Percentiles rank a stretch among this genome's conserved stretches.
Conservation (phyloP, 805 yeast species). For the Ogataea chonburiensis region DNA sequence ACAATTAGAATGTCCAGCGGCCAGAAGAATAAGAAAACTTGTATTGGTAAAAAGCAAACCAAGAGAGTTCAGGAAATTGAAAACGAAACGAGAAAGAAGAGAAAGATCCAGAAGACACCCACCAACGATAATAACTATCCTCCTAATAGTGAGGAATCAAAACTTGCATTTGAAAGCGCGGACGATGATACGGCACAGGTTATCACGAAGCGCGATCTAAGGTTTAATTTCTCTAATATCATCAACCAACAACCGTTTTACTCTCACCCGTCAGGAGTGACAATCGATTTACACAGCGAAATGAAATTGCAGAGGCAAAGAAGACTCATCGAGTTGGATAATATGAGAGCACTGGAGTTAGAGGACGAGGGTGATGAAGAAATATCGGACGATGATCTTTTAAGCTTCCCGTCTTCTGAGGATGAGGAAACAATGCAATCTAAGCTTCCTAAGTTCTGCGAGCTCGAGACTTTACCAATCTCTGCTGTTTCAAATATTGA, state of each 20-base stretch:
- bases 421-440: constrained; percentile 25
- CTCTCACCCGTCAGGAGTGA: constrained; percentile 26
- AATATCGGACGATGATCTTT: constrained; percentile 18
- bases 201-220: constrained; percentile 22
- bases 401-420: constrained; percentile 28
- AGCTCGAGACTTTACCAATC: constrained; percentile 14
- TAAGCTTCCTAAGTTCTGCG: constrained; percentile 13
- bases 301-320: constrained; percentile 34
- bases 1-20: constrained; percentile 8
- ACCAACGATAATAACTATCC: background rate
- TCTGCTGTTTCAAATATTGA: constrained; percentile 9
- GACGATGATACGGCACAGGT: constrained; percentile 8
- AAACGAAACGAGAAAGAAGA: constrained; percentile 4
- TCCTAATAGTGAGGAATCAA: background rate
- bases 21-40: constrained; percentile 2
- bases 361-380: constrained; percentile 16
- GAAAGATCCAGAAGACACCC: constrained; percentile 1
- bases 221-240: constrained; percentile 28
- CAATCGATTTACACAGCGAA: constrained; percentile 28
- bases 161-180: background rate
- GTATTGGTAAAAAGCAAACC: constrained; percentile 5
- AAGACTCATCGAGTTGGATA: constrained; percentile 29
- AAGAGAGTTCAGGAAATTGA: constrained; percentile 5
- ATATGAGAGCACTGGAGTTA: constrained; percentile 20
- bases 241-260: constrained; percentile 26